Conservation (phyloP, 108 stramenopile genomes). For the Fragilariopsis cylindrus region DNA sequence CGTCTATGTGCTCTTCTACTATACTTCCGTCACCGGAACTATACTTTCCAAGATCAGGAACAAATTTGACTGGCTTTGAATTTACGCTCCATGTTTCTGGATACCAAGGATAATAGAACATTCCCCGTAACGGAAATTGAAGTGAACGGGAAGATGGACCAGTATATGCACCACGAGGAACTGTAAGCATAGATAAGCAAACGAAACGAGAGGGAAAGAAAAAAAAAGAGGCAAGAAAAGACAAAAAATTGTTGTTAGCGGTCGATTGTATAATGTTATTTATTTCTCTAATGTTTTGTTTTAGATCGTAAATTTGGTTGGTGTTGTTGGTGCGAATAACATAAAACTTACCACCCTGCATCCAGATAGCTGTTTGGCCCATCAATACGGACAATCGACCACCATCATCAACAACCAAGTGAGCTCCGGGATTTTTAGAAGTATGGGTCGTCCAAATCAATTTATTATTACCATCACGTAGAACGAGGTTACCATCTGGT, state of each 20-base stretch:
- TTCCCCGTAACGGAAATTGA: slow-evolving; percentile 22
- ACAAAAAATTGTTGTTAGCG: no score
- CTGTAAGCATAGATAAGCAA: no score
- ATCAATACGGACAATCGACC: slow-evolving; percentile 18
- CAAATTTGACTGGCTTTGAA: slow-evolving; percentile 11
- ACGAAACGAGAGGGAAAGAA: no score
- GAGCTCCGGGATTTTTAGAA: slow-evolving; percentile 9
- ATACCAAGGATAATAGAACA: slow-evolving; percentile 39
- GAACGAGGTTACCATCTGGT: slow-evolving; percentile 29
- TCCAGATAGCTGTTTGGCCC: slow-evolving; percentile 14
- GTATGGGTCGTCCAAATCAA: slow-evolving; percentile 21
- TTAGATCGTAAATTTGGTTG: no score
- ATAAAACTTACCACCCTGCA: background rate
- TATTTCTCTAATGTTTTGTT: no score
- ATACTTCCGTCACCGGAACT: slow-evolving; percentile 9
- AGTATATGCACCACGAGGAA: slow-evolving; percentile 23
- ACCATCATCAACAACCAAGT: slow-evolving; percentile 29
- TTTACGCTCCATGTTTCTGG: slow-evolving; percentile 39
- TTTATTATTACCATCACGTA: slow-evolving; percentile 1
- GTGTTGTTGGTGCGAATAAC: no score
- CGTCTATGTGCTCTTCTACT: slow-evolving; percentile 26
- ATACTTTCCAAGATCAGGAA: slow-evolving; percentile 26
- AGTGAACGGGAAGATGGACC: slow-evolving; percentile 17
- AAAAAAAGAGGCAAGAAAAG: no score
- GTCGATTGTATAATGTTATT: no score